Base-by-base conservation (phyloP, 805 yeast genomes). In the Schwanniomyces sp. region DNA sequence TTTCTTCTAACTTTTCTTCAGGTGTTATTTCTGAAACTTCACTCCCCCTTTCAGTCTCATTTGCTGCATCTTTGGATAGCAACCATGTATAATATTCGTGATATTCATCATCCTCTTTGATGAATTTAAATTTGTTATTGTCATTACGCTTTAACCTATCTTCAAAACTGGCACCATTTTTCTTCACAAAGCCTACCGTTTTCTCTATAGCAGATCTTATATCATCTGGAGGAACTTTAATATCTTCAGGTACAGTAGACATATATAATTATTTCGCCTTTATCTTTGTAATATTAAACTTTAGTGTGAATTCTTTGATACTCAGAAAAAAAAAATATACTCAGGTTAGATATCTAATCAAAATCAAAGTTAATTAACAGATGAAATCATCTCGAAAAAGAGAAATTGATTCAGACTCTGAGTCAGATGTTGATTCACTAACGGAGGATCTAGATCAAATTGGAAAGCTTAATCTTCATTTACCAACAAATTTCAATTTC, bases 111-210 rank as follows among this genome's bases (percentile, higher is more conserved):
- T 66, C 70, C 1, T 72, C 73, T 16, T 72, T 62, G 5, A 91
- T 62, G 57, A 91, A 91, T n/a, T 78, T 69, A 62, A 90, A 88
- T 58, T 82, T 81, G 27, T 73, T 71, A 43, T 75, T 75, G 12
- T 69, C 62, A 52, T 83, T 82, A 32, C 67, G 70, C 14, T 67
- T 66, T 47, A 88, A 75, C 43, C 86, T 69, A 8, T 70, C 69
- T 56, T 85, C 94, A 64, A 89, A 88, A 1, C 78, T 69, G 0
- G 62, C 56, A 0, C 96, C 96, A 58, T 88, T 86, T 51, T 86
- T 73, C 26, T 67, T 54, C 5, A 91, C 89, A 57, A 85, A 88
- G 3, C 72, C 79, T 0, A 85, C 90, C 0, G 96, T 87, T 58
- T 85, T 87, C 43, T 80, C 83, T 16, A 91, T 84, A 16, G 80